These are phyloP conservation scores for Tilletiopsis washingtonensis DNA, from an alignment of 1,284 basidiomycete species.

Conservation along the genomic window DNA sequence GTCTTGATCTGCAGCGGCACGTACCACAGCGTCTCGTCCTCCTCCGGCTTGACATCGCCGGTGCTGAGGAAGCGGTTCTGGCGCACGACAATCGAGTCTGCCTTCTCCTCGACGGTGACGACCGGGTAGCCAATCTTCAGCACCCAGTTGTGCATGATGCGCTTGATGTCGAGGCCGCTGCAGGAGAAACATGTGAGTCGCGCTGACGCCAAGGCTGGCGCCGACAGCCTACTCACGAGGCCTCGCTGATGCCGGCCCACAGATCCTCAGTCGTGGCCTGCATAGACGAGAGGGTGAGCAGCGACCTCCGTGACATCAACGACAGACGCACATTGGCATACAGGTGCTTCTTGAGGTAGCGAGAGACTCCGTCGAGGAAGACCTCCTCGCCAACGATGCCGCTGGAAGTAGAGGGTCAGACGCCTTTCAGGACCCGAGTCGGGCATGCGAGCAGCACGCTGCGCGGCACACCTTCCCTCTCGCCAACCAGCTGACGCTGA, in stretches of 20 bases:
- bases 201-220: too few relatives aligned
- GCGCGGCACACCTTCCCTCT: too few relatives aligned
- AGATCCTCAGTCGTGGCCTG: slow-evolving; percentile 64
- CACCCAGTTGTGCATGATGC: slow-evolving; percentile 88
- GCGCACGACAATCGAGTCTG: slow-evolving; percentile 52
- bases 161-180: slow-evolving; percentile 67
- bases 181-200: too few relatives aligned
- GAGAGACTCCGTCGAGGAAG: slow-evolving; percentile 54
- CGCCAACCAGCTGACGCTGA: too few relatives aligned
- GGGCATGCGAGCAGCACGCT: too few relatives aligned
- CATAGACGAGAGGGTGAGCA: too few relatives aligned
- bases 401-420: too few relatives aligned
- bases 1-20: slow-evolving; percentile 73
- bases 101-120: slow-evolving; percentile 67
- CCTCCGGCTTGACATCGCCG: slow-evolving; percentile 60
- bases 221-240: too few relatives aligned
- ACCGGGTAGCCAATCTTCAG: slow-evolving; percentile 69
- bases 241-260: slow-evolving; percentile 76
- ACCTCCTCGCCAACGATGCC: slow-evolving; percentile 70
- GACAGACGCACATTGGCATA: too few relatives aligned
- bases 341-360: slow-evolving; percentile 77
- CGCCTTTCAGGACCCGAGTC: too few relatives aligned
- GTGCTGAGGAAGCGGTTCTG: slow-evolving; percentile 91
- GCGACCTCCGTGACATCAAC: too few relatives aligned
- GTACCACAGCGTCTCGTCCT: slow-evolving; percentile 85